Conservation (phyloP, 2,329 filamentous ascomycete genomes). For the Iodosphaeria phyllophila region DNA sequence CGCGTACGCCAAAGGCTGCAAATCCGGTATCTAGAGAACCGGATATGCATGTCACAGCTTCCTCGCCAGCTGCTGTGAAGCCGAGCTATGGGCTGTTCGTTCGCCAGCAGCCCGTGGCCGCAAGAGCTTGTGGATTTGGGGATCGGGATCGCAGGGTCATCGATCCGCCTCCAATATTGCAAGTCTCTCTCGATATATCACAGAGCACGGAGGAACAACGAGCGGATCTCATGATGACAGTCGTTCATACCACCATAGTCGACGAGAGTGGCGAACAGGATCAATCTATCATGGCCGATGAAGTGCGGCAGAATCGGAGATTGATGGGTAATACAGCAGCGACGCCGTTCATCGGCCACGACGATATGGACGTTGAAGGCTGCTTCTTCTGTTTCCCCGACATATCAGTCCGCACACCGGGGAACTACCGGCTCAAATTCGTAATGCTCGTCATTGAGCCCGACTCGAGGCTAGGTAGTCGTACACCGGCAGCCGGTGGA, state of each 20-base stretch:
- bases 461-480: slow-evolving; percentile 32
- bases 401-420: slow-evolving; percentile 60
- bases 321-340: slow-evolving; percentile 67
- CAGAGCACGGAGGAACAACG: slow-evolving; percentile 30
- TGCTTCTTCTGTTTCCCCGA: slow-evolving; percentile 81
- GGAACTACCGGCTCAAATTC: slow-evolving; percentile 58
- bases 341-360: slow-evolving; percentile 56
- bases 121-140: slow-evolving; percentile 66
- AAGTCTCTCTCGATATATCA: slow-evolving; percentile 46
- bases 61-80: too few relatives aligned
- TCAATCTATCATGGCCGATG: slow-evolving; percentile 51
- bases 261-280: slow-evolving; percentile 49
- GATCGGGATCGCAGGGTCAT: slow-evolving; percentile 68
- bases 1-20: too few relatives aligned
- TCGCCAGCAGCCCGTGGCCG: slow-evolving; percentile 61
- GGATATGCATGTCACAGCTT: too few relatives aligned
- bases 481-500: slow-evolving; percentile 29
- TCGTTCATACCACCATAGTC: slow-evolving; percentile 62
- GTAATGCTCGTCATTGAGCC: slow-evolving; percentile 55
- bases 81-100: slow-evolving; percentile 35
- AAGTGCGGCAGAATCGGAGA: slow-evolving; percentile 52
- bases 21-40: too few relatives aligned
- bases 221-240: slow-evolving; percentile 44
- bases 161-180: slow-evolving; percentile 67
- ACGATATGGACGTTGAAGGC: slow-evolving; percentile 54